Evolutionary conservation across 2,329 filamentous ascomycete genomes (phyloP).

Genomic region (Fusarium sp.): DNA sequence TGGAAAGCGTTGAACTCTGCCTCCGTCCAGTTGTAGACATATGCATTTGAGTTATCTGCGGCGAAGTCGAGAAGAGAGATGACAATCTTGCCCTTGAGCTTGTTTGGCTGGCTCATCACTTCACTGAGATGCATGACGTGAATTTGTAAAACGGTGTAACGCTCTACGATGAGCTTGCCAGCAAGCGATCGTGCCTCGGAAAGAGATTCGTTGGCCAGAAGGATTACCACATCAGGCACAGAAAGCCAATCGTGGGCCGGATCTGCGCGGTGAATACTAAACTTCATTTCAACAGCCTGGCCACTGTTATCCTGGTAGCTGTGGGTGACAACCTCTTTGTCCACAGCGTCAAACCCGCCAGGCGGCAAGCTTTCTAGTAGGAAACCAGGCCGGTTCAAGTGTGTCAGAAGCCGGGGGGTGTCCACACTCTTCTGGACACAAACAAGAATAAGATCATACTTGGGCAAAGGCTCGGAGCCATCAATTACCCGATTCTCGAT

Average conservation of each 20-base stretch:
- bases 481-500: slow-evolving; percentile 46
- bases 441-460: slow-evolving; percentile 52
- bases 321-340: slow-evolving; percentile 1
- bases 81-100: slow-evolving; percentile 47
- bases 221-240: slow-evolving; percentile 20
- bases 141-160: background rate
- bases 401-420: slow-evolving; percentile 28
- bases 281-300: slow-evolving; percentile 1
- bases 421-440: slow-evolving; percentile 31
- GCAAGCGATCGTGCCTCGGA: slow-evolving; percentile 19
- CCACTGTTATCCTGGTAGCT: background rate
- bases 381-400: slow-evolving; percentile 47
- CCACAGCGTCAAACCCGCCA: background rate
- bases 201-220: slow-evolving; percentile 32
- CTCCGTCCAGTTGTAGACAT: slow-evolving; percentile 55
- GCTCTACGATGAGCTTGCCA: slow-evolving; percentile 10
- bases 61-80: slow-evolving; percentile 62
- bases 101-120: slow-evolving; percentile 19
- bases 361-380: slow-evolving; percentile 37
- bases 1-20: slow-evolving; percentile 56
- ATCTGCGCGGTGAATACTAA: slow-evolving; percentile 3
- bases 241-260: background rate
- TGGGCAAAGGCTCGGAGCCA: slow-evolving; percentile 37
- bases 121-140: slow-evolving; percentile 14
- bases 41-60: slow-evolving; percentile 36